Base-by-base conservation (phyloP, 441 rosid species). In the Erysimum pusillum region DNA sequence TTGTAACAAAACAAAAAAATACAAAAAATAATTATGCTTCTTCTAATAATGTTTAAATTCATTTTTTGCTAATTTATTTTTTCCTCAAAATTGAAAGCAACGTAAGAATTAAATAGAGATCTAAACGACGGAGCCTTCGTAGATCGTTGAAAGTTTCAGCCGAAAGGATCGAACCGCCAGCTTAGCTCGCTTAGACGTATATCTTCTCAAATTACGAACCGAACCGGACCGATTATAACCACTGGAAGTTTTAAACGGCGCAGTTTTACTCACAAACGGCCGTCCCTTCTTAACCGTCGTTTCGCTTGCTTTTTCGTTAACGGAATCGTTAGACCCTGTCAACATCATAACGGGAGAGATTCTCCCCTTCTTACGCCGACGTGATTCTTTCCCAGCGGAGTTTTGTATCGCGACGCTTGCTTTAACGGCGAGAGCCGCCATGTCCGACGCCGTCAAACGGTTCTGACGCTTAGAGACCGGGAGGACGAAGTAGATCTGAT, bases 391-490 rank as follows among this genome's bases (percentile, higher is more conserved):
- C 79, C 78, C 79, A 1, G 71, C 59, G 2, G 80, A 69, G 9
- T 73, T 86, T 46, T 85, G 85, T 39, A 91, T 73, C 57, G 97
- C 93, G 17, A 81, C 62, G 86, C 88, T 83, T 17, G 93, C 95
- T 79, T 85, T 90, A 10, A 91, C 93, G 5, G 97, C 95, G 36
- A 90, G 76, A 17, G 90, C 93, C 0, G 93, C 95, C 95, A 91
- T 91, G 45, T 88, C 93, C 3, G 93, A 75, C 28, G 97, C 91
- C 10, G 86, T 61, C 20, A 91, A 60, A 46, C 69, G 82, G 73
- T 75, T 66, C 41, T 80, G 82, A 8, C 87, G 89, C 79, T 81
- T 88, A 9, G 95, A 84, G 7, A 41, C 46, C 0, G 92, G 91
- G 32, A 91, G 83, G 35, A 91, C 77, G 69, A 88, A 90, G 64